These are phyloP conservation scores for Leucocoprinus leucothites DNA, from an alignment of 768 basidiomycete genomes.

Conservation along the genomic window DNA sequence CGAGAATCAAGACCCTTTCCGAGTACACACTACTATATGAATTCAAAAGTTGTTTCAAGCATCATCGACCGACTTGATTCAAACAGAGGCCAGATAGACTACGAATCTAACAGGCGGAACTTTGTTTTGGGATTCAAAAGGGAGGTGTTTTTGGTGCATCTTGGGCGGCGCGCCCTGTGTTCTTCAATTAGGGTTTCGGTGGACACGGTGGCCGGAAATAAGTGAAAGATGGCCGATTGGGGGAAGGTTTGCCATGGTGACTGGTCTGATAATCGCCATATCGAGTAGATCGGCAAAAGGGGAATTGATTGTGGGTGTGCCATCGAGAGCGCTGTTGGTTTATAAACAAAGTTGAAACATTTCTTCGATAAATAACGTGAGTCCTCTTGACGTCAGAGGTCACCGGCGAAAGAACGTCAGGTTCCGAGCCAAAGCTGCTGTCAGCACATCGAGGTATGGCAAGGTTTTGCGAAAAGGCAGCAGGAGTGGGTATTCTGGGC, in stretches of 20 bases:
- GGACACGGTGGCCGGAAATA: slow-evolving; percentile 1
- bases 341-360: too few relatives aligned
- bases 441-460: too few relatives aligned
- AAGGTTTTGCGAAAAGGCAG: too few relatives aligned
- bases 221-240: background rate
- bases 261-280: background rate
- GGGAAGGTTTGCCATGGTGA: slow-evolving; percentile 4
- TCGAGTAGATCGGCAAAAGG: background rate
- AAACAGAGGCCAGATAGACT: too few relatives aligned
- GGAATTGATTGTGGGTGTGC: background rate
- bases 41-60: background rate
- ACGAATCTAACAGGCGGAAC: too few relatives aligned
- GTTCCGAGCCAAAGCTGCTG: too few relatives aligned
- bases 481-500: too few relatives aligned
- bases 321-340: background rate
- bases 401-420: too few relatives aligned
- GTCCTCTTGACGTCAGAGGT: too few relatives aligned
- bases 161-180: background rate
- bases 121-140: too few relatives aligned
- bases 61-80: too few relatives aligned
- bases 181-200: background rate
- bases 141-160: background rate
- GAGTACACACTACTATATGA: background rate
- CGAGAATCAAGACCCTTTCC: background rate
- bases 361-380: too few relatives aligned